Evolutionary conservation across 2,329 filamentous ascomycete genomes (phyloP).

Genomic region (Ceratocystis colombiana): DNA sequence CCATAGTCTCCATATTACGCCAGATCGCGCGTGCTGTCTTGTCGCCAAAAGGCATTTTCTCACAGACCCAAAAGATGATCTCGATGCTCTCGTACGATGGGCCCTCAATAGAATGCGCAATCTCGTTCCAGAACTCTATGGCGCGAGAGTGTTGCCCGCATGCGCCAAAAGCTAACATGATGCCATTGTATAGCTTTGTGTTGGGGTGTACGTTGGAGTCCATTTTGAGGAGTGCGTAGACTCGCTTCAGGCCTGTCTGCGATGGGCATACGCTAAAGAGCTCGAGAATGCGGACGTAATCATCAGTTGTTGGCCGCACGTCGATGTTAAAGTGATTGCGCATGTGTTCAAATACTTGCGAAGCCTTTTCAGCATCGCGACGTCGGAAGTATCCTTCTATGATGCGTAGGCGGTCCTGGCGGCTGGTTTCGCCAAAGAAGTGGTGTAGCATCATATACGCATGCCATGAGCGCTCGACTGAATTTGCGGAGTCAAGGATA

Average conservation of each 20-base stretch:
- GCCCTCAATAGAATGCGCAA: constrained; percentile 73
- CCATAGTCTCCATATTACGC: constrained; percentile 60
- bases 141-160: constrained; percentile 57
- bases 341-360: constrained; percentile 86
- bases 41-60: constrained; percentile 50
- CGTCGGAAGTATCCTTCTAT: constrained; percentile 78
- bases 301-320: constrained; percentile 58
- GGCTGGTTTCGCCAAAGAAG: constrained; percentile 56
- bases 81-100: constrained; percentile 72
- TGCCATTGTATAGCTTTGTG: constrained; percentile 67
- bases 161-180: constrained; percentile 76
- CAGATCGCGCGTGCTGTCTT: constrained; percentile 57
- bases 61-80: constrained; percentile 70
- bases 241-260: constrained; percentile 55
- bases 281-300: constrained; percentile 68
- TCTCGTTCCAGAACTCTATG: constrained; percentile 72
- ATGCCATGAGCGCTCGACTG: constrained; percentile 54
- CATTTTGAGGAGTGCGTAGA: constrained; percentile 91
- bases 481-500: constrained; percentile 52
- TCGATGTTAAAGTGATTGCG: constrained; percentile 57
- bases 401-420: constrained; percentile 54
- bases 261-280: constrained; percentile 53
- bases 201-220: constrained; percentile 69
- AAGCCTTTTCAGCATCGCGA: constrained; percentile 71
- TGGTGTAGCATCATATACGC: constrained; percentile 56